Base-by-base conservation (phyloP, 768 basidiomycete genomes). In the Mrakia blollopis region DNA sequence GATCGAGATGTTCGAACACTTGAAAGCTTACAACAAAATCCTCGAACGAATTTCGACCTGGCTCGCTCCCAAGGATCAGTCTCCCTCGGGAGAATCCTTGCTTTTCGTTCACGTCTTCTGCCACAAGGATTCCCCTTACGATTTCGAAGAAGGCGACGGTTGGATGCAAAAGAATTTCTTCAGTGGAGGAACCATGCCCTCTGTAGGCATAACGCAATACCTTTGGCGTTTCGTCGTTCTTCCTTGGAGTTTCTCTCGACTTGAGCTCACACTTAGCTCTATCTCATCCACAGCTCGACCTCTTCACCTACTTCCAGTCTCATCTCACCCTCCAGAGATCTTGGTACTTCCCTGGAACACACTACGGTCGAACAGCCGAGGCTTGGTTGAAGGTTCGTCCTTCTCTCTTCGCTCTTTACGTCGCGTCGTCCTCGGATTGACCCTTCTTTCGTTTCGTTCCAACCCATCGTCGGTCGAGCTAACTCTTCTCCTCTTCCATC, bases 1-100 rank as follows among this genome's bases (percentile, higher is more conserved):
- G 3, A 90, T 91, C 71, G 90, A 91, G 83, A 90, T 89, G 81
- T 89, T 90, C 79, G 89, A 91, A 80, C 90, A 91, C 81, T 90
- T 91, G 89, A 90, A 91, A 83, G 90, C 90, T 80, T 91, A 91
- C 83, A 84, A 89, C 74, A 81, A 83, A 13, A 86, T 91, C 13
- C 84, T 91, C 76, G 82, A 84, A 72, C 91, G 91, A 81, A 82
- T 91, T 41, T 87, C 89, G 2, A 87, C 86, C 13, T 92, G 90
- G 90, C 85, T 91, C 18, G 85, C 87, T 39, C 87, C 88, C 7
- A 84, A 82, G 71, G 35, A 44, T 25, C 47, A 78, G 10, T 79
- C 78, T 75, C 77, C 57, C 50, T 78, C 76, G 67, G 41, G 79
- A 16, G 84, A 85, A 8, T 85, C 89, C 0, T 85, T 90, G 0